Percentiles rank a stretch among this genome's conserved stretches.
Evolutionary conservation across 768 basidiomycete species (phyloP).

Genomic region (Tephrocybe sp.): DNA sequence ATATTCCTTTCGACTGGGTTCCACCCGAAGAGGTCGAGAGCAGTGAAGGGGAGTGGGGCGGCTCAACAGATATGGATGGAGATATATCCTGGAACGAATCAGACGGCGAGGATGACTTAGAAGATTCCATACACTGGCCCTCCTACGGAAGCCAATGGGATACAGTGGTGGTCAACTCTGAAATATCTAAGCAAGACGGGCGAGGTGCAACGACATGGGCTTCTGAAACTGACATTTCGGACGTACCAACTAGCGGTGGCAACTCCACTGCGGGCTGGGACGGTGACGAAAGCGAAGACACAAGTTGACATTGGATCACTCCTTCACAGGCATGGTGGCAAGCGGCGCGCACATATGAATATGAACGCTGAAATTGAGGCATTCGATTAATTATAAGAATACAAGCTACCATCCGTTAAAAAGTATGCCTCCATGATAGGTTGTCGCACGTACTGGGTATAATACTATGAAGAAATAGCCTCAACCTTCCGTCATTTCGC

Average conservation of each 20-base stretch:
- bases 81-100: conserved; percentile 41
- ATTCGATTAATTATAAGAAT: conserved; percentile 23
- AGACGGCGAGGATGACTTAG: conserved; percentile 30
- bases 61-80: conserved; percentile 38
- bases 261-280: conserved; percentile 43
- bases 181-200: background rate
- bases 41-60: conserved; percentile 26
- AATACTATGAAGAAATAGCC: conserved; percentile 17
- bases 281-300: conserved; percentile 41
- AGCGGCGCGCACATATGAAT: too few species aligned
- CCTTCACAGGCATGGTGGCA: too few species aligned
- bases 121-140: conserved; percentile 18
- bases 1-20: conserved; percentile 43
- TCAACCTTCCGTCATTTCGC: conserved; percentile 1
- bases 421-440: background rate
- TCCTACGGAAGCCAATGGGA: conserved; percentile 10
- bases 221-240: conserved; percentile 5
- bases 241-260: conserved; percentile 24
- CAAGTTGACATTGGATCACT: conserved; percentile 21
- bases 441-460: conserved; percentile 30
- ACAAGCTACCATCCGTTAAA: conserved; percentile 23
- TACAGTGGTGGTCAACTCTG: conserved; percentile 3
- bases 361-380: too few species aligned
- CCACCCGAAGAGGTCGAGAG: conserved; percentile 31
- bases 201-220: background rate